phyloP scores from a whole-genome alignment of 2,329 filamentous ascomycete species.

The Fusarium nanum region DNA sequence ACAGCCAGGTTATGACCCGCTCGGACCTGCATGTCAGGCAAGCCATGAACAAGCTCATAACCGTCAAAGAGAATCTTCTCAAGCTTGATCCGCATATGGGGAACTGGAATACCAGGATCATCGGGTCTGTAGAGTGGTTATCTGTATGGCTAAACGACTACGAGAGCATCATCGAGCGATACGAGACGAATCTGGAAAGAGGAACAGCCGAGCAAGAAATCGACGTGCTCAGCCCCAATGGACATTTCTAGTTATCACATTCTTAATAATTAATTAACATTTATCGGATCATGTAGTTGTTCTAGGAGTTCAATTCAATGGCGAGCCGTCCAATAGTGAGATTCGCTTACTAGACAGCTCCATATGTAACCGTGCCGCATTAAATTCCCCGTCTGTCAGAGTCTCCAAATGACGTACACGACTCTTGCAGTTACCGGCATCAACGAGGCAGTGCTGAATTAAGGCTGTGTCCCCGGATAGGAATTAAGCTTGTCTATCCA shows the following conservation, averaged over 20 bases:
- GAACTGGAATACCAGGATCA: conserved; percentile 36
- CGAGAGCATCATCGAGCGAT: conserved; percentile 24
- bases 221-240: conserved; percentile 28
- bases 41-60: conserved; percentile 24
- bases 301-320: conserved; percentile 17
- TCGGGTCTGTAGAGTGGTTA: conserved; percentile 34
- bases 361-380: not conserved
- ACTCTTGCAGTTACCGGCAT: conserved; percentile 19
- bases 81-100: conserved; percentile 31
- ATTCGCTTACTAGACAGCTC: not conserved
- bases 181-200: conserved; percentile 31
- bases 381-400: not conserved
- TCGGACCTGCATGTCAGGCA: conserved; percentile 11
- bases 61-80: conserved; percentile 15
- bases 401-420: conserved; percentile 28
- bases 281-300: not conserved
- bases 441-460: conserved; percentile 7
- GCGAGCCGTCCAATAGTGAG: not conserved
- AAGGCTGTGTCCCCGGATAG: conserved; percentile 12
- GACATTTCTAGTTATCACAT: conserved; percentile 14
- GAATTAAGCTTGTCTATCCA: conserved; percentile 34
- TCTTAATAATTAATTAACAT: not conserved
- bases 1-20: conserved; percentile 12
- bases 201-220: conserved; percentile 30
- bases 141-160: conserved; percentile 29